These are phyloP conservation scores for Auricularia heimuer DNA, from an alignment of 768 basidiomycete genomes.

Conservation along the genomic window DNA sequence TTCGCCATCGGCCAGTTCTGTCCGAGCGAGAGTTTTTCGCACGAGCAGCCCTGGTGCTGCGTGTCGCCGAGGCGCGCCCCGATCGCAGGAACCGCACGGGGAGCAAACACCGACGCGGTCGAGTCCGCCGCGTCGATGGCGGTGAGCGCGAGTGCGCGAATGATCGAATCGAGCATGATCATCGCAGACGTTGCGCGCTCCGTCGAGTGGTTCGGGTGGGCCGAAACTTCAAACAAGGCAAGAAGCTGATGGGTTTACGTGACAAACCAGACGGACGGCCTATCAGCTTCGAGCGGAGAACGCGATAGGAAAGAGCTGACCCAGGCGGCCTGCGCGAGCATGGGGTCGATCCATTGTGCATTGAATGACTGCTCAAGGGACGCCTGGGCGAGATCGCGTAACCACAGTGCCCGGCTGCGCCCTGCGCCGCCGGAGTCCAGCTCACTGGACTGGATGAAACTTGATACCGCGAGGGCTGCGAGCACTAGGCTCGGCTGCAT, in stretches of 20 bases:
- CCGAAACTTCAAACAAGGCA: slow-evolving; percentile 67
- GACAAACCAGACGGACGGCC: background rate
- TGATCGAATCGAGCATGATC: slow-evolving; percentile 51
- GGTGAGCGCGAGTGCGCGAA: slow-evolving; percentile 45
- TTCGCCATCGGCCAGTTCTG: slow-evolving; percentile 35
- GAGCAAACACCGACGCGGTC: slow-evolving; percentile 41
- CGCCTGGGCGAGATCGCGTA: slow-evolving; percentile 46
- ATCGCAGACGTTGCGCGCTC: slow-evolving; percentile 46
- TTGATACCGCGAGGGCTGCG: slow-evolving; percentile 59
- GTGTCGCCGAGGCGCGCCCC: slow-evolving; percentile 12
- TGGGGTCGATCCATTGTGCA: slow-evolving; percentile 45
- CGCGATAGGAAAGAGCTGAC: slow-evolving; percentile 28
- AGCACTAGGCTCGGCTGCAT: slow-evolving; percentile 20
- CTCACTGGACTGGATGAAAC: slow-evolving; percentile 64
- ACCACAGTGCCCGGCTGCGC: slow-evolving; percentile 44
- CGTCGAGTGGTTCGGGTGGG: slow-evolving; percentile 54
- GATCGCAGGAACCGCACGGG: slow-evolving; percentile 41
- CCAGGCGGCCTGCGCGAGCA: slow-evolving; percentile 63
- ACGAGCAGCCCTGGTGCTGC: slow-evolving; percentile 4
- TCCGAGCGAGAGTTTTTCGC: slow-evolving; percentile 36
- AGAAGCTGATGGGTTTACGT: slow-evolving; percentile 40
- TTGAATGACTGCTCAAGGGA: slow-evolving; percentile 43
- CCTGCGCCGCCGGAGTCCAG: slow-evolving; percentile 45
- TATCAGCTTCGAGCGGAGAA: background rate
- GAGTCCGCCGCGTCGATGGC: slow-evolving; percentile 47